Percentiles rank a stretch among this genome's conserved stretches.
Evolutionary conservation across 2,329 filamentous ascomycete genomes (phyloP).

Genomic region (Stachybotrys chlorohalonatus): DNA sequence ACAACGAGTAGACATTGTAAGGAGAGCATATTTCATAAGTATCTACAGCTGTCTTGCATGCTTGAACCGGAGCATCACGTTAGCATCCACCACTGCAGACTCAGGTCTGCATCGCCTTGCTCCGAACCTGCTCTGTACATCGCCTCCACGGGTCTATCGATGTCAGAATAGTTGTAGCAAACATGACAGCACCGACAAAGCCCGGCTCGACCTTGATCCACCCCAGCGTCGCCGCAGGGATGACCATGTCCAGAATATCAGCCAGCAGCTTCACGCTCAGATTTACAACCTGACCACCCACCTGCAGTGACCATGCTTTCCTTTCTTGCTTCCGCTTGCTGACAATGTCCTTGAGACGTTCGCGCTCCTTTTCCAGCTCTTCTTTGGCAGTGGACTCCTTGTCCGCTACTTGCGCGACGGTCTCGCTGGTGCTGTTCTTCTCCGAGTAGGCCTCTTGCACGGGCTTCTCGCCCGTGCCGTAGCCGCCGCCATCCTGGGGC

Average conservation of each 20-base stretch:
- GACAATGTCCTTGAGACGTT: conserved; percentile 24
- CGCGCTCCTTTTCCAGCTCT: conserved; percentile 20
- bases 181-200: conserved; percentile 48
- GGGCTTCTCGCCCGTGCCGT: conserved; percentile 14
- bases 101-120: neutral
- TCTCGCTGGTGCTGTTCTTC: conserved; percentile 5
- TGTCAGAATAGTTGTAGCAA: conserved; percentile 53
- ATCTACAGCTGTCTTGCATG: no score
- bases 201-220: conserved; percentile 47
- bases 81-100: no score
- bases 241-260: conserved; percentile 51
- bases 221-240: conserved; percentile 51
- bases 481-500: conserved; percentile 18
- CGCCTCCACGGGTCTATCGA: conserved; percentile 52
- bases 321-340: conserved; percentile 22
- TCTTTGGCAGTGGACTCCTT: conserved; percentile 10
- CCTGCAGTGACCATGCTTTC: conserved; percentile 17
- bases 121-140: conserved; percentile 21
- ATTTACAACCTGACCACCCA: conserved; percentile 17
- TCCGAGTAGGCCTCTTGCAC: conserved; percentile 5
- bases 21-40: no score
- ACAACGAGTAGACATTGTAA: no score
- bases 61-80: no score
- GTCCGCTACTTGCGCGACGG: conserved; percentile 2
- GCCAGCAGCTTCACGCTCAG: conserved; percentile 41